phyloP scores from a whole-genome alignment of 257 asterid species.

The Rubia yunnanensis region DNA sequence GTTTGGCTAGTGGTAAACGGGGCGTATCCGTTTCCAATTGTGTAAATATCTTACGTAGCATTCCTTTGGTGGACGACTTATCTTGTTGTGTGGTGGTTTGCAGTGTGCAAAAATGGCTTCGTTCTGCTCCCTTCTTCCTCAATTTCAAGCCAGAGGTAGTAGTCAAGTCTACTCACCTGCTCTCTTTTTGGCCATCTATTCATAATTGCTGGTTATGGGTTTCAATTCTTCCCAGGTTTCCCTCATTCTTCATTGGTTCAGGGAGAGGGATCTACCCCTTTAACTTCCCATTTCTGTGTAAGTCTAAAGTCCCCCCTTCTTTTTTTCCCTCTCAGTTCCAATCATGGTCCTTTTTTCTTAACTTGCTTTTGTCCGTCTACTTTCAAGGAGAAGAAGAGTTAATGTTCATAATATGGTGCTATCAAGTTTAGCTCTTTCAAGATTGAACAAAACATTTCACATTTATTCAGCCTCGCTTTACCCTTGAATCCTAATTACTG shows the following conservation, averaged over 20 bases:
- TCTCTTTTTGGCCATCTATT: not conserved
- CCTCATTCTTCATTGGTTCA: not conserved
- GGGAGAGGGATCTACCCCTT: not conserved
- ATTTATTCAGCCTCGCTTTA: too few relatives aligned
- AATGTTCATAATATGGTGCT: not conserved
- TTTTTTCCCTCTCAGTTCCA: not conserved
- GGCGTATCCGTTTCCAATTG: too few relatives aligned
- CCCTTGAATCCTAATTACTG: not conserved
- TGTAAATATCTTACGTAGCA: too few relatives aligned
- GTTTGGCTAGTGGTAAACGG: too few relatives aligned
- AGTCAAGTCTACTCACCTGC: not conserved
- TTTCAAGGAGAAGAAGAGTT: not conserved
- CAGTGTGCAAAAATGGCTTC: not conserved
- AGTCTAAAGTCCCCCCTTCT: not conserved
- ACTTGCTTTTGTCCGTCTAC: not conserved
- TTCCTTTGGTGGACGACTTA: too few relatives aligned
- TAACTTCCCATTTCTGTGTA: not conserved
- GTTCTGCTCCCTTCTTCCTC: constrained; percentile 4
- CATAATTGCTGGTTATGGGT: not conserved
- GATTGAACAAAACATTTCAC: not conserved
- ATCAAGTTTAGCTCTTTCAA: not conserved
- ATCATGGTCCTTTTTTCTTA: not conserved
- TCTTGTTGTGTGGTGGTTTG: not conserved
- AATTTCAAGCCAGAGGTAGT: constrained; percentile 1
- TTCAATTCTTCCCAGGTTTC: not conserved